Base-by-base conservation (phyloP, 352 stramenopile species). In the Hyaloperonospora brassicae region DNA sequence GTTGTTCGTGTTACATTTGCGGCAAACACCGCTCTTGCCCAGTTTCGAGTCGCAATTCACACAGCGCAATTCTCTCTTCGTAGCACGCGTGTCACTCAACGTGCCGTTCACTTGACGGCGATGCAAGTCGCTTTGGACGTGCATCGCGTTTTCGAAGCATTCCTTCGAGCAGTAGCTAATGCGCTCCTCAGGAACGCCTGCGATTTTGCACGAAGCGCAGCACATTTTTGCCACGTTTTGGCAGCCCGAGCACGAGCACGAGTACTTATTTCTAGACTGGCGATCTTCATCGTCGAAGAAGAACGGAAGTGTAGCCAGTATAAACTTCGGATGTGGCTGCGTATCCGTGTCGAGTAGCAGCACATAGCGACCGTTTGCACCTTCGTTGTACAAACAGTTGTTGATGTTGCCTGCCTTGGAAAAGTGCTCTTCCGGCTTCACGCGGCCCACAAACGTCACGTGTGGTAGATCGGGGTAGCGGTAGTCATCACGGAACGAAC, bases 391-490 rank as follows among this genome's bases (percentile, higher is more conserved):
- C 62, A 93, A 59, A 30, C 67, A 80, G 59, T 95, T 95, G 73
- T 95, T 95, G 59, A 95, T 88, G 73, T 95, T 95, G 7, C 85
- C 85, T 6, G 85, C 85, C 65, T 94, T 93, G 0, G 76, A 87
- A 72, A 87, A 87, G 66, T 95, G 78, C 17, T 51, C 64, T 40
- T 70, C 51, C 0, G 83, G 75, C 66, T 93, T 93, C 23, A 93
- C 78, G 59, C 83, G 83, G 2, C 83, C 83, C 3, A 91, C 53
- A 38, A 72, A 93, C 0, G 79, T 90, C 43, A 93, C 83, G 24
- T 93, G 75, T 0, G 83, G 83, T 12, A 91, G 42, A 3, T 77
- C 83, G 25, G 77, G 80, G 73, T 93, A 93, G 24, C 76, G 73
- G 73, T 93, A 93, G 58, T 91, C 78, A 35, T 93, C 83, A 45